phyloP scores from a whole-genome alignment of 2,329 filamentous ascomycete genomes.

The Arthrobotrys sphaeroides region DNA sequence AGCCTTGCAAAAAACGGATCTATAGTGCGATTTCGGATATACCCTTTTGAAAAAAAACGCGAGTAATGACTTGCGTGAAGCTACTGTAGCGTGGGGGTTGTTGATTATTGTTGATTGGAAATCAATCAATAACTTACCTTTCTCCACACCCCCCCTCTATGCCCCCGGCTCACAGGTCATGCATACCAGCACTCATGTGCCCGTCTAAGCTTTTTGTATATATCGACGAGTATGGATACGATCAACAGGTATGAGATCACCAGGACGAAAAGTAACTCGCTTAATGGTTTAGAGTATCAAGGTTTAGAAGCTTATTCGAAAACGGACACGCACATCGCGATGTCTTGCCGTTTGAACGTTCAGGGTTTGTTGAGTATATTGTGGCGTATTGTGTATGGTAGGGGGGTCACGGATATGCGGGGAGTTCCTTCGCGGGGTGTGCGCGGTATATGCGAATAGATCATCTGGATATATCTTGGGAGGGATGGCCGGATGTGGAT shows the following conservation, averaged over 20 bases:
- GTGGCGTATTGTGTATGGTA: neutral
- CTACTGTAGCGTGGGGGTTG: slow-evolving; percentile 1
- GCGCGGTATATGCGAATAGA: neutral
- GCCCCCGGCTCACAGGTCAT: neutral
- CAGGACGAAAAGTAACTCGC: neutral
- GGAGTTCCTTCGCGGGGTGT: neutral
- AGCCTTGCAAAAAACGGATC: neutral
- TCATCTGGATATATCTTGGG: neutral
- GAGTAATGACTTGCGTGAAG: slow-evolving; percentile 5
- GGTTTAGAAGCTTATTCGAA: slow-evolving; percentile 27
- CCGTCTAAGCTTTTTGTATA: neutral
- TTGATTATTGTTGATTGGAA: too few species aligned
- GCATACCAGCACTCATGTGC: neutral
- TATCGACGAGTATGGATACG: slow-evolving; percentile 1
- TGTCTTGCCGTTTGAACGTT: neutral
- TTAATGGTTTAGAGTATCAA: neutral
- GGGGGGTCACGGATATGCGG: neutral
- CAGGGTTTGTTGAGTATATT: neutral
- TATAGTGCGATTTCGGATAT: neutral
- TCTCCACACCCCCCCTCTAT: neutral
- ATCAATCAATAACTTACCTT: too few species aligned
- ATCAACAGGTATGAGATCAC: slow-evolving; percentile 3
- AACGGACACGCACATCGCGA: slow-evolving; percentile 22
- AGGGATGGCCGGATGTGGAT: neutral
- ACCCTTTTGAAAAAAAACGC: neutral